Conservation (phyloP, 2,329 filamentous ascomycete species). For the Scedosporium aurantiacum region DNA sequence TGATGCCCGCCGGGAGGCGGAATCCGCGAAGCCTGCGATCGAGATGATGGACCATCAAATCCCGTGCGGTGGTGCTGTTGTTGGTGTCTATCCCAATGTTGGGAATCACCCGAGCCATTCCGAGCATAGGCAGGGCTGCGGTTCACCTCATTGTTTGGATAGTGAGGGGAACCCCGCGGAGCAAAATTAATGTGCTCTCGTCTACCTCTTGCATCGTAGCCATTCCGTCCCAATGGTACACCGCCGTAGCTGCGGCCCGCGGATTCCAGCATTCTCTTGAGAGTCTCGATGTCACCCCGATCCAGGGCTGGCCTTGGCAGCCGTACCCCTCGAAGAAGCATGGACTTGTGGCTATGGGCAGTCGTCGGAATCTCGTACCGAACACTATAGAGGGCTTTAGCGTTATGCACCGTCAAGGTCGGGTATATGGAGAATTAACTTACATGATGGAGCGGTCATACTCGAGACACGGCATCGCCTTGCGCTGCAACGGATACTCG, state of each 20-base stretch:
- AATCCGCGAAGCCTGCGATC: conserved; percentile 19
- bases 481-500: conserved; percentile 63
- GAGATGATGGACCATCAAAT: conserved; percentile 16
- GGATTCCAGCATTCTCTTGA: conserved; percentile 54
- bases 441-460: conserved; percentile 80
- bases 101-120: not conserved
- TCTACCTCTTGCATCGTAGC: conserved; percentile 30
- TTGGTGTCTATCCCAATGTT: conserved; percentile 10
- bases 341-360: conserved; percentile 74
- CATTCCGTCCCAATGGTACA: conserved; percentile 34
- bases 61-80: conserved; percentile 12
- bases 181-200: conserved; percentile 15
- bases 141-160: conserved; percentile 5
- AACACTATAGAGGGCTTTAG: conserved; percentile 46
- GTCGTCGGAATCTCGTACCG: conserved; percentile 72
- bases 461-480: conserved; percentile 64
- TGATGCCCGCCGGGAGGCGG: conserved; percentile 34
- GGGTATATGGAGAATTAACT: conserved; percentile 20
- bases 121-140: not conserved
- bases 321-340: conserved; percentile 77
- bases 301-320: conserved; percentile 63
- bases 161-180: not conserved
- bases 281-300: conserved; percentile 61
- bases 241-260: conserved; percentile 62
- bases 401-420: not conserved